Conservation (phyloP, 495 filamentous ascomycete species). For the Xylaria cubensis region DNA sequence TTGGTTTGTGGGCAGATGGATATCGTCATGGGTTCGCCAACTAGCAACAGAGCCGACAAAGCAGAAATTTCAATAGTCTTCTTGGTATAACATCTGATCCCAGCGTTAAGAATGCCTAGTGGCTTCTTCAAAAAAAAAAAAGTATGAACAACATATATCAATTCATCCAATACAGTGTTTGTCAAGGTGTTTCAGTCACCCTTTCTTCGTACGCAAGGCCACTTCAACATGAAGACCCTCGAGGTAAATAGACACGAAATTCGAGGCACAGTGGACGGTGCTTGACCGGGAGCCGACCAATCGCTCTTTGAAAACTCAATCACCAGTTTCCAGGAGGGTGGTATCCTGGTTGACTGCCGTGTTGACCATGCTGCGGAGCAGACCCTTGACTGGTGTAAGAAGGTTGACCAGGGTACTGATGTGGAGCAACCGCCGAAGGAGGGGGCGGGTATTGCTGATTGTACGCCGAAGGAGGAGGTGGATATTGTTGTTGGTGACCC, state of each 20-base stretch:
- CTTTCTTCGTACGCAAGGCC: neutral
- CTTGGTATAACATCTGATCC: constrained; percentile 4
- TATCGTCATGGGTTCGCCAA: constrained; percentile 44
- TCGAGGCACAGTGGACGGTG: neutral
- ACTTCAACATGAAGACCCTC: constrained; percentile 3
- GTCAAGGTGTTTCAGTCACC: neutral
- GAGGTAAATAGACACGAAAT: neutral
- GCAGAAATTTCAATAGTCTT: constrained; percentile 45
- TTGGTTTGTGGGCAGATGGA: constrained; percentile 50
- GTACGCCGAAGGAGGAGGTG: constrained; percentile 42
- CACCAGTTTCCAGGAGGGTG: constrained; percentile 40
- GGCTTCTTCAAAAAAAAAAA: constrained; percentile 2
- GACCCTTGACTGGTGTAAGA: constrained; percentile 41
- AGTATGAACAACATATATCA: constrained; percentile 21
- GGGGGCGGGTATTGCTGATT: constrained; percentile 38
- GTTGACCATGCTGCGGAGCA: constrained; percentile 42
- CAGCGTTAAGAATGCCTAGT: neutral
- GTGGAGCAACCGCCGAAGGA: constrained; percentile 33
- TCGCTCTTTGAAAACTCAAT: neutral
- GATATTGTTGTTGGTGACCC: constrained; percentile 41
- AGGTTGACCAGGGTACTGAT: constrained; percentile 41
- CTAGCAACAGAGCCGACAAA: constrained; percentile 33
- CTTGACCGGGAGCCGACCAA: constrained; percentile 4
- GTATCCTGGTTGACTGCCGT: constrained; percentile 42
- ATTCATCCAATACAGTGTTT: constrained; percentile 10